Base-by-base conservation (phyloP, 2,329 filamentous ascomycete genomes). In the Colletotrichum sp. region DNA sequence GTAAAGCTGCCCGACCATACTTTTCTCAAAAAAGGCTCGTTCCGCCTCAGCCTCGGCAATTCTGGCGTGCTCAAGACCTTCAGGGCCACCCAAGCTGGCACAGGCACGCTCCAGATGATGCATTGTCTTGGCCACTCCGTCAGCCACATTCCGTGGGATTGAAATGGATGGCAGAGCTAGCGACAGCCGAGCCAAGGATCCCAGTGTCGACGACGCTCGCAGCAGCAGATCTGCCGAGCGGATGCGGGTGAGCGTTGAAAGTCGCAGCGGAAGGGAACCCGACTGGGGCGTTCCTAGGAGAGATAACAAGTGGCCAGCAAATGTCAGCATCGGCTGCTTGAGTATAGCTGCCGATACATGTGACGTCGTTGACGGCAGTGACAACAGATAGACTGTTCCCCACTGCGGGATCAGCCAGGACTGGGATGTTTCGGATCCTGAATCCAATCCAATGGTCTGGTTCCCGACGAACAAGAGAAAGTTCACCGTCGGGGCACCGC, bases 1-100 rank as follows among this genome's bases (percentile, higher is more conserved):
- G 84, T 99, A 99, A 3, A 99, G 93, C 86, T 99, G 97, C 0
- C 96, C 97, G 14, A 99, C 97, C 97, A 99, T 99, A 82, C 95
- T 98, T 86, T 98, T 98, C 85, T 99, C 97, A 80, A 99, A 99
- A 85, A 99, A 99, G 0, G 96, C 96, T 76, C 94, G 93, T 83
- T 99, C 97, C 0, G 96, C 96, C 82, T 98, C 95, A 4, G 92
- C 91, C 84, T 98, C 96, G 7, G 97, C 97, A 63, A 95, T 92
- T 12, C 95, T 92, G 0, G 96, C 96, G 82, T 96, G 93, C 77
- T 93, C 91, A 52, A 99, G 87, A 0, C 96, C 96, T 32, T 93
- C 90, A 0, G 87, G 86, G 0, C 87, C 88, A 43, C 91, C 91
- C 3, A 99, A 88, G 69, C 92, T 92, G 28, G 92, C 88, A 81